A percentile compares a stretch with the other conserved stretches of the same genome.
Conservation (phyloP, 2,329 filamentous ascomycete genomes). For the Seiridium unicorne region DNA sequence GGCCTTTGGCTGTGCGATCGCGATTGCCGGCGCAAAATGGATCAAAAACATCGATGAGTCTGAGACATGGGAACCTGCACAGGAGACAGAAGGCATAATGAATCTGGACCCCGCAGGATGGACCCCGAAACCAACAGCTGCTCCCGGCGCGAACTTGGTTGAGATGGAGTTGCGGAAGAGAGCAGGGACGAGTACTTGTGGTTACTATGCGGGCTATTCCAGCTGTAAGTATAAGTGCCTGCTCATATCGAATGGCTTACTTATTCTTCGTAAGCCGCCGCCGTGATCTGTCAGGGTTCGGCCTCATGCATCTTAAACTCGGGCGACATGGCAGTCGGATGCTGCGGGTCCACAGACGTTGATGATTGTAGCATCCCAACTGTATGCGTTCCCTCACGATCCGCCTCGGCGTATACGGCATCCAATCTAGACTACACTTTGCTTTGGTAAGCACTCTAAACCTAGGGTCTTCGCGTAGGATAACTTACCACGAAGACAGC, state of each 20-base stretch:
- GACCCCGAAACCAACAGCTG: constrained; percentile 26
- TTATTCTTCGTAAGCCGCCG: neutral
- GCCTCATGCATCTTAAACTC: constrained; percentile 19
- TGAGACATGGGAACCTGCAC: constrained; percentile 26
- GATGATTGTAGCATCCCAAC: constrained; percentile 23
- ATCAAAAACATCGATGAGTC: constrained; percentile 15
- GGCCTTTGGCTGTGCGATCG: constrained; percentile 24
- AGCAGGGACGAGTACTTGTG: constrained; percentile 17
- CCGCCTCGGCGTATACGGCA: constrained; percentile 5
- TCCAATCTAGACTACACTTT: neutral
- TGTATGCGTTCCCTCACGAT: constrained; percentile 22
- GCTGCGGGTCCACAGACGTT: constrained; percentile 20
- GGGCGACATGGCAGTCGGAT: constrained; percentile 20
- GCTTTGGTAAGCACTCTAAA: constrained; percentile 2
- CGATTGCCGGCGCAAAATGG: constrained; percentile 21
- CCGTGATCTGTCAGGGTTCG: constrained; percentile 14
- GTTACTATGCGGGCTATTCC: constrained; percentile 18
- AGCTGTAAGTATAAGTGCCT: constrained; percentile 18
- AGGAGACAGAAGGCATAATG: constrained; percentile 14
- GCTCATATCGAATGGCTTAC: neutral
- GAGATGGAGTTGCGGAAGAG: constrained; percentile 21
- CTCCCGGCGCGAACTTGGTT: constrained; percentile 18
- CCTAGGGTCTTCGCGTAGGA: neutral
- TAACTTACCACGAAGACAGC: neutral
- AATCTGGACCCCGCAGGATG: constrained; percentile 21